A percentile compares a stretch with the other conserved stretches of the same genome.
These are phyloP conservation scores for Schizophyllum amplum DNA, from an alignment of 1,284 basidiomycete species.

Conservation along the genomic window DNA sequence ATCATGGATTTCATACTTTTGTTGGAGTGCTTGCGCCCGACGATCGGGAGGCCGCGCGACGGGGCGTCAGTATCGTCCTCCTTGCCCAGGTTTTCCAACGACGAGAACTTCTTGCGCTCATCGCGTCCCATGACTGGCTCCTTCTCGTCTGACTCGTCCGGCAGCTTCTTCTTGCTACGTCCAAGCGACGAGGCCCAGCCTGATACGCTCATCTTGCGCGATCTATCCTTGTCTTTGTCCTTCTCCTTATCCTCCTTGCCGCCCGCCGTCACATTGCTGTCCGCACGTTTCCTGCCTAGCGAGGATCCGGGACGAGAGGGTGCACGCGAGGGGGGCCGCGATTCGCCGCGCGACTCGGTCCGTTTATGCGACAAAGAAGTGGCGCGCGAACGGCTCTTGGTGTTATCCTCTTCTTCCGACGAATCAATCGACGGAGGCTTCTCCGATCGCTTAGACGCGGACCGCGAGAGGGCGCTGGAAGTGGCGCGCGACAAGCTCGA, in stretches of 20 bases:
- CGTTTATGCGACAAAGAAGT: constrained; percentile 27
- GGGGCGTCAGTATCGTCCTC: constrained; percentile 21
- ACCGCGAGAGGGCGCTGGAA: background rate
- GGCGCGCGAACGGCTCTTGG: constrained; percentile 14
- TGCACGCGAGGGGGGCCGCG: constrained; percentile 25
- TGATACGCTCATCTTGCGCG: constrained; percentile 38
- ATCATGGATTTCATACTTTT: constrained; percentile 22
- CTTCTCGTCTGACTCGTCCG: constrained; percentile 53
- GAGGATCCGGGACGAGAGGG: constrained; percentile 47
- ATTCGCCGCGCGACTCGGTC: constrained; percentile 25
- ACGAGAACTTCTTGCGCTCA: constrained; percentile 40
- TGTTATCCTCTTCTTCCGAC: constrained; percentile 21
- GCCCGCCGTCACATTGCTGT: constrained; percentile 31
- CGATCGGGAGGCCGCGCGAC: constrained; percentile 7
- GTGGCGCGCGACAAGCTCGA: background rate
- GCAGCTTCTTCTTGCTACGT: constrained; percentile 51
- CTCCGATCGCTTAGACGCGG: constrained; percentile 26
- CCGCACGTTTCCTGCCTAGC: constrained; percentile 49
- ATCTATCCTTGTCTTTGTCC: constrained; percentile 24
- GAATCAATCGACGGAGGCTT: background rate
- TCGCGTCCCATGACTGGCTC: constrained; percentile 18
- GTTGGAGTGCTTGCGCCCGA: constrained; percentile 21
- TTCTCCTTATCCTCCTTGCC: constrained; percentile 21
- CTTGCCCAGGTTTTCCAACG: constrained; percentile 36
- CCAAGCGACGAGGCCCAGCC: constrained; percentile 62